Conservation (phyloP, 495 filamentous ascomycete species). For the Chlorociboria aeruginascens region DNA sequence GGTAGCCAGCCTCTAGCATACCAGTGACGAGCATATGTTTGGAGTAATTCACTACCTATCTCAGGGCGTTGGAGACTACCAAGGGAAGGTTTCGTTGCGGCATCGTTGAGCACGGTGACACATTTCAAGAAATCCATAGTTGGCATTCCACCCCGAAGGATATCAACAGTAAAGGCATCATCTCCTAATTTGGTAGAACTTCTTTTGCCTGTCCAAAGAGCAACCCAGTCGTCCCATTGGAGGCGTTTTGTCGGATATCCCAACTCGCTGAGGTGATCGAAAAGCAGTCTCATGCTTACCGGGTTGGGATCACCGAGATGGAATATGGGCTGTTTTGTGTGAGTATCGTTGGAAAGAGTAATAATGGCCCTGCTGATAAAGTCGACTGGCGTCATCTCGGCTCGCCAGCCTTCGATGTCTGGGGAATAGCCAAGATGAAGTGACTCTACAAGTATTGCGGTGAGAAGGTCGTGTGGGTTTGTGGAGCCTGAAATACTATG, state of each 20-base stretch:
- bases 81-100: slow-evolving; percentile 41
- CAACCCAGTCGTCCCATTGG: slow-evolving; percentile 51
- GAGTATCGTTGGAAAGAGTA: slow-evolving; percentile 41
- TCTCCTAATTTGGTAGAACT: slow-evolving; percentile 44
- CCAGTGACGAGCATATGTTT: slow-evolving; percentile 58
- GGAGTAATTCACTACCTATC: slow-evolving; percentile 45
- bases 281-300: slow-evolving; percentile 40
- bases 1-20: slow-evolving; percentile 57
- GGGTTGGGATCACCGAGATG: slow-evolving; percentile 57
- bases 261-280: slow-evolving; percentile 42
- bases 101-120: slow-evolving; percentile 51
- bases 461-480: slow-evolving; percentile 56
- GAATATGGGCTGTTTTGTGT: slow-evolving; percentile 42
- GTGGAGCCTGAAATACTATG: slow-evolving; percentile 51
- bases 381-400: slow-evolving; percentile 63
- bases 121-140: slow-evolving; percentile 40
- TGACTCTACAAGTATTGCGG: slow-evolving; percentile 54
- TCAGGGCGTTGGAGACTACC: slow-evolving; percentile 44
- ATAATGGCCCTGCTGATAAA: slow-evolving; percentile 55
- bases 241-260: slow-evolving; percentile 49
- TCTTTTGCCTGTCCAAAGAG: slow-evolving; percentile 47
- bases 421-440: slow-evolving; percentile 49
- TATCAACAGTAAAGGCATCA: slow-evolving; percentile 37
- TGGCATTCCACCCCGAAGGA: slow-evolving; percentile 42
- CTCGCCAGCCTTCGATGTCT: slow-evolving; percentile 52